phyloP scores from a whole-genome alignment of 306 rosid genomes.

The Cicer pinnatifidum region DNA sequence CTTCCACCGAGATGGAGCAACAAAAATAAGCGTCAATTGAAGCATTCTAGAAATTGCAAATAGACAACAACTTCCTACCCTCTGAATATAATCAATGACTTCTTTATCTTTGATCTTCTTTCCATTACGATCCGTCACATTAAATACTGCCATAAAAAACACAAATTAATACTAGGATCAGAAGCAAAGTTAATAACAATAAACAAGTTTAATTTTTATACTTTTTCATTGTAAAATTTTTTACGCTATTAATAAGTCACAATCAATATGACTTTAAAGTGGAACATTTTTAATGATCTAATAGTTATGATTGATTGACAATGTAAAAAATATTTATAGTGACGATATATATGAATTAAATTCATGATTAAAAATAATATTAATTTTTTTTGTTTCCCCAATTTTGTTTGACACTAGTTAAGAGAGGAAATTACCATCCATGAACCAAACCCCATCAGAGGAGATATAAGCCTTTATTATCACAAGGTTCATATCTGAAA shows the following conservation, averaged over 20 bases:
- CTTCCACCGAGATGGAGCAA: constrained; percentile 33
- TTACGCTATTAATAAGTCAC: too few species aligned
- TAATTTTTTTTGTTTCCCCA: background rate
- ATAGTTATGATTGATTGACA: too few species aligned
- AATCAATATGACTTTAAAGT: too few species aligned
- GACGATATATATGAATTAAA: too few species aligned
- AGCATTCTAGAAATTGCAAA: constrained; percentile 8
- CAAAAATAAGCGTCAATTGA: constrained; percentile 40
- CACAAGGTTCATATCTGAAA: constrained; percentile 80
- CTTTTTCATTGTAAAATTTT: too few species aligned
- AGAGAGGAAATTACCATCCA: constrained; percentile 77
- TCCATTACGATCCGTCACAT: constrained; percentile 78
- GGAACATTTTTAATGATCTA: too few species aligned
- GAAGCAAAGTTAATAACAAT: constrained; percentile 10
- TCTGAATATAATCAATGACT: constrained; percentile 76
- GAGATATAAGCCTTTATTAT: constrained; percentile 86
- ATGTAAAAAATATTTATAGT: too few species aligned
- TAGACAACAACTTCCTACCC: constrained; percentile 55
- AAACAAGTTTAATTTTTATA: background rate
- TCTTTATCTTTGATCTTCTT: constrained; percentile 84
- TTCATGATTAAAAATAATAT: background rate
- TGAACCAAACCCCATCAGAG: constrained; percentile 95
- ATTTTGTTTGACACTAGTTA: background rate
- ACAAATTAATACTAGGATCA: constrained; percentile 24
- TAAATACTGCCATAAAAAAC: constrained; percentile 65